Conservation (phyloP, 495 filamentous ascomycete genomes). For the Jackrogersella minutella region DNA sequence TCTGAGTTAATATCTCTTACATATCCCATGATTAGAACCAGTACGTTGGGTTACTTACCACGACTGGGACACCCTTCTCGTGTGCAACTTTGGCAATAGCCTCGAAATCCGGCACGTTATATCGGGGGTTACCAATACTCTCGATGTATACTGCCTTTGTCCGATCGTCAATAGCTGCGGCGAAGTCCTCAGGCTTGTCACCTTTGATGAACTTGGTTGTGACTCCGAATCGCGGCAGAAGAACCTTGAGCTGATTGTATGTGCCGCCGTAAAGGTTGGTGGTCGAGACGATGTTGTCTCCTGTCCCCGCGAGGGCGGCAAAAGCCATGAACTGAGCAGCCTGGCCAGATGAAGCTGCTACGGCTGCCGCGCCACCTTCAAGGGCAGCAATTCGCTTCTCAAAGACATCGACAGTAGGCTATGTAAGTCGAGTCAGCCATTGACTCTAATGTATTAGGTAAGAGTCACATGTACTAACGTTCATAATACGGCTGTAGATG, state of each 20-base stretch:
- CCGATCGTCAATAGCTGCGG: slow-evolving; percentile 87
- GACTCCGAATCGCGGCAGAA: slow-evolving; percentile 86
- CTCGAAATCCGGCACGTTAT: slow-evolving; percentile 93
- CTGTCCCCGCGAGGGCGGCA: slow-evolving; percentile 78
- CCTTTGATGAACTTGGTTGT: slow-evolving; percentile 88
- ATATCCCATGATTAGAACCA: not conserved
- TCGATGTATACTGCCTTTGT: slow-evolving; percentile 98
- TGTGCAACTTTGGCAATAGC: slow-evolving; percentile 82
- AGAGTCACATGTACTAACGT: slow-evolving; percentile 55
- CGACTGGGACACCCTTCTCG: slow-evolving; percentile 80
- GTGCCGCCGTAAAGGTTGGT: slow-evolving; percentile 96
- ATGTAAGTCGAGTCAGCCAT: slow-evolving; percentile 18
- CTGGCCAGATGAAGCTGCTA: slow-evolving; percentile 91
- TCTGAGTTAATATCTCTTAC: slow-evolving; percentile 11
- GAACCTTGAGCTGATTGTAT: slow-evolving; percentile 98
- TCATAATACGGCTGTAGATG: slow-evolving; percentile 98
- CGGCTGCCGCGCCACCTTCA: slow-evolving; percentile 90
- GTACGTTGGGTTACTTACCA: slow-evolving; percentile 64
- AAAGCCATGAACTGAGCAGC: slow-evolving; percentile 95
- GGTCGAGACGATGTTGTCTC: slow-evolving; percentile 96
- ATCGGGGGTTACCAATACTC: slow-evolving; percentile 93
- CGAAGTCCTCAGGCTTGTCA: slow-evolving; percentile 84
- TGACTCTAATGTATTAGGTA: not conserved
- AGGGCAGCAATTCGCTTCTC: slow-evolving; percentile 97
- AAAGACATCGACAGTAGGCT: slow-evolving; percentile 97